Evolutionary conservation across 352 stramenopile species (phyloP).

Genomic region (Globisporangium spiculum): DNA sequence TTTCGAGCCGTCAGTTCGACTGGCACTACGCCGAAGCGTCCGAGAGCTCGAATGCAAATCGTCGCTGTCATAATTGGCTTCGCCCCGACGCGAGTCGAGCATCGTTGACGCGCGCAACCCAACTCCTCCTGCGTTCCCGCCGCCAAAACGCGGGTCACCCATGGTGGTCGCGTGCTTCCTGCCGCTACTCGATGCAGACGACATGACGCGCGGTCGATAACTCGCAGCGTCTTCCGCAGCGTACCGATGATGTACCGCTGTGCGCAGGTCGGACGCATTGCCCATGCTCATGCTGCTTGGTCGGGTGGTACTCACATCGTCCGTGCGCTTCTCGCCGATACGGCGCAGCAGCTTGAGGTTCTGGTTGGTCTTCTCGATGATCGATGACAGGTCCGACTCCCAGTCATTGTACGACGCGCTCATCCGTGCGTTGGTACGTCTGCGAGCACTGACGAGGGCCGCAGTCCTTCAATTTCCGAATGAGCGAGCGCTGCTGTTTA

Average conservation of each 20-base stretch:
- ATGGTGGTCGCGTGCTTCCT: constrained; percentile 7
- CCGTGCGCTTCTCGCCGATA: constrained; percentile 71
- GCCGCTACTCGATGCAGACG: constrained; percentile 2
- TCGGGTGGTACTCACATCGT: constrained; percentile 42
- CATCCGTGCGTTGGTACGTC: constrained; percentile 27
- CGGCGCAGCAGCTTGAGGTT: constrained; percentile 82
- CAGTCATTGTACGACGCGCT: constrained; percentile 64
- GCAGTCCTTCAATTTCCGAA: constrained; percentile 1
- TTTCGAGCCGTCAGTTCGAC: constrained; percentile 5
- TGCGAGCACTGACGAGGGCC: background rate
- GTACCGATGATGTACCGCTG: constrained; percentile 13
- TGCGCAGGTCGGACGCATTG: constrained; percentile 7
- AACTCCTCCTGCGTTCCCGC: background rate
- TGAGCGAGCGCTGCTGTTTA: constrained; percentile 7
- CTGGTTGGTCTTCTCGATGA: constrained; percentile 88
- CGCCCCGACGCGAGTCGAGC: constrained; percentile 4
- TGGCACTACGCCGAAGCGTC: constrained; percentile 4
- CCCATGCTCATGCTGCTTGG: constrained; percentile 7
- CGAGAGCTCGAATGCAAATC: constrained; percentile 8
- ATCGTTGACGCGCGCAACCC: constrained; percentile 1
- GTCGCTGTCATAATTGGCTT: constrained; percentile 12
- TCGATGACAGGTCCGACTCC: constrained; percentile 81
- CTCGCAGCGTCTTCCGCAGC: constrained; percentile 10
- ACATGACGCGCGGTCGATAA: constrained; percentile 16
- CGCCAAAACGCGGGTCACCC: background rate